phyloP scores from a whole-genome alignment of 768 basidiomycete species.

The Russula sp. region DNA sequence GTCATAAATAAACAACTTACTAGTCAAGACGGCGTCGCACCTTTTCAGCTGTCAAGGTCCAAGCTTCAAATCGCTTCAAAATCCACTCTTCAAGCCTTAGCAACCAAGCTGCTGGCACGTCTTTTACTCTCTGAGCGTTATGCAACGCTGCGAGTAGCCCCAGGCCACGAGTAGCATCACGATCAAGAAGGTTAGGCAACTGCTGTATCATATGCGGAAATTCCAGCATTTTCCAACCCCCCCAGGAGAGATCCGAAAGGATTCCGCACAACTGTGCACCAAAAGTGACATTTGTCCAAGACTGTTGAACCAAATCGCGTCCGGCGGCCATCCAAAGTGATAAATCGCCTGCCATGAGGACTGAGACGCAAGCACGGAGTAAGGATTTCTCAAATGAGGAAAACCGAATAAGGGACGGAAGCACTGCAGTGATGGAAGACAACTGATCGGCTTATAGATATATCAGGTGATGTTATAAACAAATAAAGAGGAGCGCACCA shows the following conservation, averaged over 20 bases:
- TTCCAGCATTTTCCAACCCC: conserved; percentile 72
- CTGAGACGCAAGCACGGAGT: conserved; percentile 38
- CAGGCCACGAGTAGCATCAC: conserved; percentile 44
- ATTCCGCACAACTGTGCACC: conserved; percentile 56
- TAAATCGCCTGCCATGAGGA: conserved; percentile 46
- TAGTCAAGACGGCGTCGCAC: conserved; percentile 36
- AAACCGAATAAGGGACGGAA: conserved; percentile 35
- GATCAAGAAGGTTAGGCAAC: conserved; percentile 47
- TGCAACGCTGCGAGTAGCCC: conserved; percentile 51
- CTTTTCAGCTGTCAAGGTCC: conserved; percentile 41
- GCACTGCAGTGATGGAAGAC: conserved; percentile 37
- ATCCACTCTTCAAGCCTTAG: conserved; percentile 52
- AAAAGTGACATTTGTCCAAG: conserved; percentile 45
- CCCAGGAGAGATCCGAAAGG: conserved; percentile 66
- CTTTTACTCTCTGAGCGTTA: conserved; percentile 49
- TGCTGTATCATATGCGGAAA: conserved; percentile 56
- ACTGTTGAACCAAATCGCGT: conserved; percentile 53
- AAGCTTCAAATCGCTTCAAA: conserved; percentile 42
- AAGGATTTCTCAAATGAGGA: conserved; percentile 36
- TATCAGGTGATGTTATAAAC: conserved; percentile 8
- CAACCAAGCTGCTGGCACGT: conserved; percentile 60
- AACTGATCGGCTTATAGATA: conserved; percentile 39
- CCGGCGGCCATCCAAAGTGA: conserved; percentile 43
- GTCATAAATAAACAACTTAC: background rate
- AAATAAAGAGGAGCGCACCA: conserved; percentile 42